Percentiles rank a stretch among this genome's conserved stretches.
phyloP scores from a whole-genome alignment of 768 basidiomycete species.

The Lentinus tigrinus region DNA sequence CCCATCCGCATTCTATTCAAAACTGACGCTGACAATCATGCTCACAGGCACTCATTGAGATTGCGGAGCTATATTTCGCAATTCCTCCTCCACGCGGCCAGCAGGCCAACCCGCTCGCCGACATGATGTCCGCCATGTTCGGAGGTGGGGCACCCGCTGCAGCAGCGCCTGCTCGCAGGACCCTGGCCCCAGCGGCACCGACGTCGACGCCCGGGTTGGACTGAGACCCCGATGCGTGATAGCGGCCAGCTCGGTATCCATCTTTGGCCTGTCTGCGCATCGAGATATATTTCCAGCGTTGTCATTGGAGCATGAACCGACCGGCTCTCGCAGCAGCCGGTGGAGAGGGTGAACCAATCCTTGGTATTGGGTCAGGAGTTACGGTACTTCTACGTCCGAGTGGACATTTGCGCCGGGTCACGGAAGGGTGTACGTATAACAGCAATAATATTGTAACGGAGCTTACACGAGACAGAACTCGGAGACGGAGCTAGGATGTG shows the following conservation, averaged over 20 bases:
- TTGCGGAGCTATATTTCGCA: conserved; percentile 80
- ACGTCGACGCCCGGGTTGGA: conserved; percentile 43
- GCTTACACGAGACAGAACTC: neutral
- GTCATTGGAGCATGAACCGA: neutral
- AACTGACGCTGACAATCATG: conserved; percentile 6
- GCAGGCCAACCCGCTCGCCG: conserved; percentile 78
- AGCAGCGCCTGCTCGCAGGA: conserved; percentile 36
- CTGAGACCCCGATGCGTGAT: conserved; percentile 26
- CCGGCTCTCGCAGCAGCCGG: neutral
- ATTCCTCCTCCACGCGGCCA: conserved; percentile 75
- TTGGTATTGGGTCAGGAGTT: neutral
- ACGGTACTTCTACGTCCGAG: neutral
- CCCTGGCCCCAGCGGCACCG: conserved; percentile 43
- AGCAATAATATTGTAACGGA: neutral
- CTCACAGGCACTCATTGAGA: conserved; percentile 59
- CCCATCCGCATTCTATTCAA: conserved; percentile 11
- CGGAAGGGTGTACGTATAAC: conserved; percentile 5
- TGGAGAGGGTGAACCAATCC: neutral
- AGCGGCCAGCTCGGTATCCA: neutral
- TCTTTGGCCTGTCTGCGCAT: neutral
- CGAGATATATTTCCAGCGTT: neutral
- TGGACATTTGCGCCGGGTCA: conserved; percentile 1
- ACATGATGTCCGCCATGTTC: conserved; percentile 87
- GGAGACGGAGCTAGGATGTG: no score
- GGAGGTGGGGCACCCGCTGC: conserved; percentile 57